phyloP scores from a whole-genome alignment of 2,329 filamentous ascomycete genomes.

The Colletotrichum incanum region DNA sequence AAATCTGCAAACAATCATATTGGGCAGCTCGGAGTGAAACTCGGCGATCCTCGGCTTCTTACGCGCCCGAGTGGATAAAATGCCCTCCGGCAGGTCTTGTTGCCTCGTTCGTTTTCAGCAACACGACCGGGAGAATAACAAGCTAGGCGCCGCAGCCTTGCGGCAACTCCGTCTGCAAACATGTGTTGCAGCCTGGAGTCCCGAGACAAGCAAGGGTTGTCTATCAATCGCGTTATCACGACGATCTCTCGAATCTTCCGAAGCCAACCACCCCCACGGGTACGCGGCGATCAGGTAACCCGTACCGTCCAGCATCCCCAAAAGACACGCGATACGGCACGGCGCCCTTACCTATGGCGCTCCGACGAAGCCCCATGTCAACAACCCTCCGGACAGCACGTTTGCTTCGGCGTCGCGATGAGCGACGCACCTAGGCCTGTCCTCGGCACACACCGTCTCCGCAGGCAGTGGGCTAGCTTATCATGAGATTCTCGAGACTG shows the following conservation, averaged over 20 bases:
- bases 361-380: neutral
- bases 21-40: constrained; percentile 7
- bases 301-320: constrained; percentile 6
- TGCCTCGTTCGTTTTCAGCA: constrained; percentile 37
- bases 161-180: constrained; percentile 28
- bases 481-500: neutral
- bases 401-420: neutral
- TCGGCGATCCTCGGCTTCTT: constrained; percentile 30
- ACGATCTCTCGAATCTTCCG: constrained; percentile 8
- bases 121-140: constrained; percentile 11
- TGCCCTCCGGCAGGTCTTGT: constrained; percentile 13
- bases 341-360: neutral
- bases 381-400: neutral
- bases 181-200: constrained; percentile 1
- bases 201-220: constrained; percentile 3
- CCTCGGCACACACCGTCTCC: neutral
- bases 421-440: neutral
- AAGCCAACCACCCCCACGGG: constrained; percentile 1
- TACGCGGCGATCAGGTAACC: constrained; percentile 5
- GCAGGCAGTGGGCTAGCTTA: neutral
- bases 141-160: constrained; percentile 27
- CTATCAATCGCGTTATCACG: constrained; percentile 12
- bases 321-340: constrained; percentile 8
- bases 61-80: constrained; percentile 26
- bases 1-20: constrained; percentile 22